Evolutionary conservation across 768 basidiomycete genomes (phyloP).

Genomic region (Kwoniella pini): DNA sequence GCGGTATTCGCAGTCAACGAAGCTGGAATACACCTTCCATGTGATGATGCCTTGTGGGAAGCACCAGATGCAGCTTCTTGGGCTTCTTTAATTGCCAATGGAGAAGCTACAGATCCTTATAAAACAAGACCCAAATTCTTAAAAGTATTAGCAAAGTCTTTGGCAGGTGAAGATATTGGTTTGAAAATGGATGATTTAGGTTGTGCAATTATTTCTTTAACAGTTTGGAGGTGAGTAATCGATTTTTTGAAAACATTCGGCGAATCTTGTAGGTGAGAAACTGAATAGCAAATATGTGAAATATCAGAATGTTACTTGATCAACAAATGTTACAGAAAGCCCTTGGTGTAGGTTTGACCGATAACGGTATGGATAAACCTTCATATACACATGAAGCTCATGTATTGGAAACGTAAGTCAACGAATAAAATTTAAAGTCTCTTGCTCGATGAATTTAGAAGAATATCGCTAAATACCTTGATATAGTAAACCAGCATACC

Average conservation of each 20-base stretch:
- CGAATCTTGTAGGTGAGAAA: too few species aligned
- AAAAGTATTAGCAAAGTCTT: constrained; percentile 19
- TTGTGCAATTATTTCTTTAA: constrained; percentile 33
- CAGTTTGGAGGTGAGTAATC: constrained; percentile 36
- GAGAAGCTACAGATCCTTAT: constrained; percentile 13
- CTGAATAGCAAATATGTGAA: too few species aligned
- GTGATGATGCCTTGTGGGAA: constrained; percentile 37
- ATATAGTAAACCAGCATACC: constrained; percentile 22
- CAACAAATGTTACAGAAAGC: constrained; percentile 31
- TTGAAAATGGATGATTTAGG: constrained; percentile 32
- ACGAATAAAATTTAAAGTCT: too few species aligned
- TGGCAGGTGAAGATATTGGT: constrained; percentile 18
- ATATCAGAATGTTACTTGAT: constrained; percentile 31
- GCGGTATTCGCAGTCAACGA: constrained; percentile 36
- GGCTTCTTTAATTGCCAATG: constrained; percentile 20
- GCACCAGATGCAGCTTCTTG: constrained; percentile 35
- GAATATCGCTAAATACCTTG: too few species aligned
- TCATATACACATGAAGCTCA: constrained; percentile 18
- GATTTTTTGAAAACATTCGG: not conserved
- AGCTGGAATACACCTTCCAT: constrained; percentile 34
- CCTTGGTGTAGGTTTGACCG: constrained; percentile 20
- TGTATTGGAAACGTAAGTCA: constrained; percentile 29
- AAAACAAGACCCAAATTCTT: constrained; percentile 21
- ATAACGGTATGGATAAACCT: constrained; percentile 19
- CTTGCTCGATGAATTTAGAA: too few species aligned